Evolutionary conservation across 345 rosid genomes (phyloP), one percentile per base, ranked within the genome.

Genomic region (Microthlaspi erraticum): DNA sequence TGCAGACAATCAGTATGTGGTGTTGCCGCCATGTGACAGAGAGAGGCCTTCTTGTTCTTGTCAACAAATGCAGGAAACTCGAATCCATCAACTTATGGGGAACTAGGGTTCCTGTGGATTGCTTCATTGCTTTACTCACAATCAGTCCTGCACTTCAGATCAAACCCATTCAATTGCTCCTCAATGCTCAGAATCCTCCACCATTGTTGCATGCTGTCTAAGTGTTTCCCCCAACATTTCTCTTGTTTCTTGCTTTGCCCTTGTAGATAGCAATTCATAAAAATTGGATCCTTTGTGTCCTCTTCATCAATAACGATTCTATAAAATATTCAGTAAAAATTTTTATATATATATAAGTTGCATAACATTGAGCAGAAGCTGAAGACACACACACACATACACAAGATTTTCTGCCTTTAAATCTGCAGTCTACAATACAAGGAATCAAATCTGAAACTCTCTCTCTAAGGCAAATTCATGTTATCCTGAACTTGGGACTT

Each of bases 21-120:
- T 81, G 97, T 77, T 94, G 93, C 74, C 96, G 99, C 26, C 97
- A 91, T 75, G 91, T 91, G 42, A 83, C 96, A 7, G 86, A 77
- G 74, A 79, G 63, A 3, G 99, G 99, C 16, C 85, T 91, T 49
- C 59, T 84, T 13, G 64, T 76, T 64, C 86, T 93, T 16, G 96
- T 84, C 20, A 76, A 76, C 71, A 87, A 84, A 60, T 93, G 99
- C 67, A 79, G 60, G 20, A 89, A 84, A 46, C 93, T 94, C 1
- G 85, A 85, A 59, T 88, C 95, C 0, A 83, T 94, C 76, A 86
- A 91, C 70, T 81, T 87, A 33, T 87, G 99, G 95, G 97, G 99
- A 68, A 89, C 93, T 8, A 81, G 96, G 76, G 77, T 91, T 66
- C 89, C 97, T 7, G 74, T 81, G 10, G 85, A 80, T 53, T 83